Conservation (phyloP, 176 grass and related monocot species). For the Oryza punctata region DNA sequence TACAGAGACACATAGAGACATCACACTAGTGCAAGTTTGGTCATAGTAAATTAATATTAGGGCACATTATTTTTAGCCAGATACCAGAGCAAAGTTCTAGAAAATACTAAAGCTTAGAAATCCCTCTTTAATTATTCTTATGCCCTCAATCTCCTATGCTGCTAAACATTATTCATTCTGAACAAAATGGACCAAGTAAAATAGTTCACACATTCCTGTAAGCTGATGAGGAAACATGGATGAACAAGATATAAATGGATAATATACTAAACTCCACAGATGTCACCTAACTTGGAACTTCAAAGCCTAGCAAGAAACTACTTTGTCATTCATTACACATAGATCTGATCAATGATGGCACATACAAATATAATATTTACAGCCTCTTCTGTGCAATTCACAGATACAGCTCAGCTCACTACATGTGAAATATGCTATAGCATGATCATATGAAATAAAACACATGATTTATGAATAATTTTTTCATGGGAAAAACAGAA, state of each 20-base stretch:
- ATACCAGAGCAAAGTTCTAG: conserved; percentile 16
- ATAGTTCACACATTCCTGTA: background rate
- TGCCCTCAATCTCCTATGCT: background rate
- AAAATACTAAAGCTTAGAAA: conserved; percentile 27
- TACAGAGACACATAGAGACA: conserved; percentile 9
- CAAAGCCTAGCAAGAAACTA: background rate
- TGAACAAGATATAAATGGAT: conserved; percentile 20
- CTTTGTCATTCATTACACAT: background rate
- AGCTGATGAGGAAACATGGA: background rate
- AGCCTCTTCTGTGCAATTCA: background rate
- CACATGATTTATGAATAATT: conserved; percentile 8
- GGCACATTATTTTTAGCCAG: background rate
- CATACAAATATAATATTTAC: background rate
- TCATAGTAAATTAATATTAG: background rate
- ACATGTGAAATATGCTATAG: background rate
- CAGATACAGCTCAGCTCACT: background rate
- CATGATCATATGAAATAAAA: background rate
- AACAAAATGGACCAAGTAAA: background rate
- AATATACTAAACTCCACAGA: background rate
- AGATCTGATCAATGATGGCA: background rate
- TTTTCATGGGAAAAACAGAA: background rate
- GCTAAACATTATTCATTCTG: background rate
- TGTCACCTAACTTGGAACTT: too few relatives aligned
- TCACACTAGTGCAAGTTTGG: background rate
- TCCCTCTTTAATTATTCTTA: background rate